Evolutionary conservation across 1,284 basidiomycete genomes (phyloP), one percentile per base, ranked within the genome.

Genomic region (Tilletia horrida): DNA sequence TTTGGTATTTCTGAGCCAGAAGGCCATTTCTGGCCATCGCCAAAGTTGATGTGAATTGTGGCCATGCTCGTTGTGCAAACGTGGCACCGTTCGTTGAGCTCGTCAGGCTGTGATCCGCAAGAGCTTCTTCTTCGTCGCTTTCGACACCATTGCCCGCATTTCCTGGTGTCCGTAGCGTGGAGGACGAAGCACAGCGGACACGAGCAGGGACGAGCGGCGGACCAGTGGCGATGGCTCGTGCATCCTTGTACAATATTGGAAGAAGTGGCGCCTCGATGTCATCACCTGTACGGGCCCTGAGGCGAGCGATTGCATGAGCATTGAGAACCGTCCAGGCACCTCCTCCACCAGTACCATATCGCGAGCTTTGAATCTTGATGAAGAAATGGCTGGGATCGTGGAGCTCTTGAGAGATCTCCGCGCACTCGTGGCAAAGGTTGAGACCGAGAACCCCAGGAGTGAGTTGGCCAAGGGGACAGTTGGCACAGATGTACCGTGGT

Each of bases 331-430:
- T 59, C 25, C 52, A 44, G 14, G 57, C 25, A 16, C 61, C 35
- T 7, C 66, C 66, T 21, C 66, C 66, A 21, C 55, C 50, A 14
- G 55, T 61, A 2, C 47, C 44, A 18, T 47, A 2, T 14, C 31
- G 66, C 27, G 44, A 35, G 8, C 44, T 14, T 8, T 48, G 35
- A 13, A 70, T 67, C 64, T 70, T 70, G 64, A 70, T 50, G 67
- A 70, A 70, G 67, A 70, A 69, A 45, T 70, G 69, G 42, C 63
- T 31, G 16, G 69, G 69, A 31, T 70, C 69, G 52, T 70, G 69
- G 31, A 69, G 40, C 31, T 64, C 43, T 6, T 70, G 48, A 8
- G 69, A 70, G 44, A 62, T 40, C 29, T 23, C 21, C 57, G 69
- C 66, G 59, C 69, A 70, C 11, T 50, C 44, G 18, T 52, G 27